Evolutionary conservation across 164 flowering plant genomes (phyloP), one percentile per base, ranked within the genome.

Genomic region (Cinnamomum chago): DNA sequence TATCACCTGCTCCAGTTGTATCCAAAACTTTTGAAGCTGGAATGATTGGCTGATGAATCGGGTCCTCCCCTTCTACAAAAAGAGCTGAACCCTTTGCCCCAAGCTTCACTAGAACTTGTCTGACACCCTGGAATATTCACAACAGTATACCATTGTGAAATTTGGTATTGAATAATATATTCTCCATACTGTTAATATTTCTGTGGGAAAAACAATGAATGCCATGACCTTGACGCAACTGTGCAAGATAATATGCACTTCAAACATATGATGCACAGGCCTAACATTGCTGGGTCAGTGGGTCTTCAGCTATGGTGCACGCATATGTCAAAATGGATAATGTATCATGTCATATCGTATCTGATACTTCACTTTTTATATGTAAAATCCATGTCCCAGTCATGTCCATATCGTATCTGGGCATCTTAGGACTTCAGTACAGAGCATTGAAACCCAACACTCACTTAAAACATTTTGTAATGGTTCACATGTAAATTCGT

Each of bases 1-100:
- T 93, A 82, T 93, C 98, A 40, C 99, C 99, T 58, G 99, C 99
- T 70, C 99, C 99, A 52, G 99, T 95, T 30, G 99, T 93, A 76
- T 93, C 99, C 14, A 93, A 62, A 27, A 93, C 97, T 79, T 77
- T 87, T 25, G 81, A 68, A 70, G 92, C 96, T 0, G 89, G 58
- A 73, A 93, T 84, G 64, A 89, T 84, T 12, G 95, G 84, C 76
- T 93, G 99, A 77, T 67, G 81, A 14, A 95, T 83, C 66, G 98
- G 92, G 70, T 88, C 87, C 74, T 92, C 89, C 62, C 97, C 97
- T 84, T 92, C 85, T 9, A 83, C 80, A 79, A 93, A 95, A 55
- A 95, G 77, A 72, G 92, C 97, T 2, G 99, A 95, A 17, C 99
- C 98, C 80, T 89, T 89, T 3, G 60, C 85, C 28, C 99, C 99